A percentile compares a stretch with the other conserved stretches of the same genome.
These are phyloP conservation scores for Coemansia sp. DNA, from an alignment of 192 early-diverging fungal species.

Conservation along the genomic window DNA sequence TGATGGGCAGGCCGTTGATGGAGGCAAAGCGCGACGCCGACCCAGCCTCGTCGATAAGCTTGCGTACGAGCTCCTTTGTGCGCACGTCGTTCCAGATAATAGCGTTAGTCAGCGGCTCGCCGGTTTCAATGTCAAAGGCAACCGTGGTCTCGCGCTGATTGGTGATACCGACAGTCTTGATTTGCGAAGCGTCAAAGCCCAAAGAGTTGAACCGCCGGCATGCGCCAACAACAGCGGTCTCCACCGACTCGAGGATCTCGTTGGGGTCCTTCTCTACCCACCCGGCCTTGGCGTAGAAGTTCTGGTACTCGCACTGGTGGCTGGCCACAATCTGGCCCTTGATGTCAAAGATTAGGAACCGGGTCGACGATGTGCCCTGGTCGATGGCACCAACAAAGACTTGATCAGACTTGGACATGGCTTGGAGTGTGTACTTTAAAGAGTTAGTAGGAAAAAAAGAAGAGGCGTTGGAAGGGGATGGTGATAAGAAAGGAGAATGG, in stretches of 20 bases:
- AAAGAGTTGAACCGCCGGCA: constrained; percentile 62
- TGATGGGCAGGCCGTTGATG: constrained; percentile 83
- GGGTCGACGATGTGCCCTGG: constrained; percentile 90
- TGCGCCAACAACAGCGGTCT: constrained; percentile 67
- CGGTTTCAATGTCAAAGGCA: constrained; percentile 84
- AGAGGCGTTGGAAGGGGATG: not conserved
- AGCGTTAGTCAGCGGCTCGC: constrained; percentile 78
- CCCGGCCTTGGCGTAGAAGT: constrained; percentile 73
- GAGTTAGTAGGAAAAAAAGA: not conserved
- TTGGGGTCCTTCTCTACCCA: constrained; percentile 91
- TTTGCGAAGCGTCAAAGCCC: constrained; percentile 58
- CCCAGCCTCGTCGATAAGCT: constrained; percentile 58
- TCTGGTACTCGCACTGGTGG: constrained; percentile 80
- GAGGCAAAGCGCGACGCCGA: constrained; percentile 53
- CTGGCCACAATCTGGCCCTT: constrained; percentile 67
- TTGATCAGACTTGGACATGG: constrained; percentile 45
- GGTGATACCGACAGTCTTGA: constrained; percentile 83
- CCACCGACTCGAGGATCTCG: constrained; percentile 69
- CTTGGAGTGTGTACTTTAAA: not conserved
- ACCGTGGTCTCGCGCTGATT: constrained; percentile 94
- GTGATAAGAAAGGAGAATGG: not conserved
- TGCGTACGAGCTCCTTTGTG: constrained; percentile 71
- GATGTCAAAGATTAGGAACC: constrained; percentile 89
- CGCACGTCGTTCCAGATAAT: constrained; percentile 93
- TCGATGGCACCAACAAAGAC: constrained; percentile 82